phyloP scores from a whole-genome alignment of 2,329 filamentous ascomycete genomes.

The Aspergillus thermomutatus region DNA sequence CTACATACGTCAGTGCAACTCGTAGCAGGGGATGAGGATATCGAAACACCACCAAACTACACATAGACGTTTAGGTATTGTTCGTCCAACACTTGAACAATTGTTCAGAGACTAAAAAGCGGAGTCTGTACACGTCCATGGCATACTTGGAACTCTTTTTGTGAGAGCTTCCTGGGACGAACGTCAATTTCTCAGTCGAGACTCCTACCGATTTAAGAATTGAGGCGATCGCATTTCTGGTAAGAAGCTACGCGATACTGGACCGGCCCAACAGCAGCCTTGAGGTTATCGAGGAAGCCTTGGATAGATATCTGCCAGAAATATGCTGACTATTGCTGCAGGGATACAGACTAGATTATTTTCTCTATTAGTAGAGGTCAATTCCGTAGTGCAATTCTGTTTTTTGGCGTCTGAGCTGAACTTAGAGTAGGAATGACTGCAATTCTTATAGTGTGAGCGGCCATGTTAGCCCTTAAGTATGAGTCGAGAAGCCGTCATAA shows the following conservation, averaged over 20 bases:
- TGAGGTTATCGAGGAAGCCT: constrained; percentile 52
- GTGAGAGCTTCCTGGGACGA: constrained; percentile 81
- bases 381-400: too few relatives aligned
- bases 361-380: too few relatives aligned
- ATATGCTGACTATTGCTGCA: too few relatives aligned
- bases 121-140: constrained; percentile 83
- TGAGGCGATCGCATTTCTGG: constrained; percentile 67
- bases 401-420: too few relatives aligned
- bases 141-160: constrained; percentile 66
- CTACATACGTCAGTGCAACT: constrained; percentile 39
- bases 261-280: constrained; percentile 74
- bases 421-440: too few relatives aligned
- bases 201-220: constrained; percentile 76
- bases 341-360: too few relatives aligned
- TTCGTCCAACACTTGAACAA: constrained; percentile 90
- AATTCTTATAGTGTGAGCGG: too few relatives aligned
- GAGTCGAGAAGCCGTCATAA: too few relatives aligned
- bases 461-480: too few relatives aligned
- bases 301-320: constrained; percentile 66
- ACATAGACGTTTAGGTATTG: constrained; percentile 82
- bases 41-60: constrained; percentile 71
- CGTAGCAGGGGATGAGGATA: background rate
- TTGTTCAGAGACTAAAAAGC: constrained; percentile 58
- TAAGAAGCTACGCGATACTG: constrained; percentile 82
- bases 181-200: constrained; percentile 71